Evolutionary conservation across 2,329 filamentous ascomycete genomes (phyloP).

Genomic region (Botrytis tulipae): DNA sequence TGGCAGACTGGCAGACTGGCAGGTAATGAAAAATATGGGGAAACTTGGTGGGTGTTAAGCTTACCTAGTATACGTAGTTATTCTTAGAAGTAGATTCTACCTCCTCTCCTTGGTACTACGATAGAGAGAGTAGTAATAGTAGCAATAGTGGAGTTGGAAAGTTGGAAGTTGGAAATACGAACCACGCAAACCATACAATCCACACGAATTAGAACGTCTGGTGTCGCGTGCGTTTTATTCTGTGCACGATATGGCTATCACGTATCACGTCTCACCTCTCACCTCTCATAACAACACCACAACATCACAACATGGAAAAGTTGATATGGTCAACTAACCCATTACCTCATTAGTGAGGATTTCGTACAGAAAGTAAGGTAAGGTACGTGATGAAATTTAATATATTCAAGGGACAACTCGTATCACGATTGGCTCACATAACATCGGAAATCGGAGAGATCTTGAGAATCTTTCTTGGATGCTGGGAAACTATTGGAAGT

Average conservation of each 20-base stretch:
- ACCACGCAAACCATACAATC: background rate
- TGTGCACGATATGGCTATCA: background rate
- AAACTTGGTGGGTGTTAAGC: background rate
- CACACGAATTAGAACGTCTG: background rate
- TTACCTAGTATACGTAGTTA: background rate
- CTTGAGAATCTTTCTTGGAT: slow-evolving; percentile 1
- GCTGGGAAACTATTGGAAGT: background rate
- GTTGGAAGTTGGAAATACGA: background rate
- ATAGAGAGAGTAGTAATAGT: background rate
- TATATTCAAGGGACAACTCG: background rate
- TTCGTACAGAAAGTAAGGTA: slow-evolving; percentile 11
- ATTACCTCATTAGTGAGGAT: background rate
- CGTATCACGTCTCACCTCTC: background rate
- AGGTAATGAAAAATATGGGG: background rate
- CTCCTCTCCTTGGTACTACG: background rate
- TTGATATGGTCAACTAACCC: background rate
- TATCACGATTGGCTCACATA: background rate
- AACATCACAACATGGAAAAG: background rate
- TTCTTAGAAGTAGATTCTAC: background rate
- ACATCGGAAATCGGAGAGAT: background rate
- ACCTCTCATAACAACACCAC: background rate
- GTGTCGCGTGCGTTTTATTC: background rate
- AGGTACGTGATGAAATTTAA: slow-evolving; percentile 3
- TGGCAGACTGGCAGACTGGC: background rate
- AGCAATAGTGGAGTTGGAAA: background rate